Evolutionary conservation across 306 rosid species (phyloP), one percentile per base, ranked within the genome.

Genomic region (Luffa aegyptiaca): DNA sequence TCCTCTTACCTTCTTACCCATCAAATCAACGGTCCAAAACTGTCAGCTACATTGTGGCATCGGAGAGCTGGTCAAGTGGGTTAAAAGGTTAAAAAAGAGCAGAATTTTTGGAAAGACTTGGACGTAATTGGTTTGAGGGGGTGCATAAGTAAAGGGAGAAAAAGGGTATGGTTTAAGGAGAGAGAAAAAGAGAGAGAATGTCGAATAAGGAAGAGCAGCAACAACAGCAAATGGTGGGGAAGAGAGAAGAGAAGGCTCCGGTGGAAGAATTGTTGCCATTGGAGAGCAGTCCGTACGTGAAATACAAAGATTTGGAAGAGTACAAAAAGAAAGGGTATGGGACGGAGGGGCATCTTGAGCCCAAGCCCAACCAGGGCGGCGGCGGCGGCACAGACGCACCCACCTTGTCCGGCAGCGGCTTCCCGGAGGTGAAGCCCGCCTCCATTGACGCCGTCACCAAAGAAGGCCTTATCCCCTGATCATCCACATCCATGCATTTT

Each of bases 311-410:
- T 10, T 79, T 79, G 76, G 82, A 79, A 20, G 82, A 79, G 12
- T 79, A 79, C 66, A 79, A 79, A 53, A 21, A n/a, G 6, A 36
- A 65, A 12, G 75, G 52, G 11, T 79, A 79, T 20, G 82, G 82
- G 20, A 18, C 66, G 12, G 39, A 66, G 72, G 82, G 82, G 4
- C 76, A 79, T 57, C 52, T 79, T 17, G 37, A 65, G 36, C 82
- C 82, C 11, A 79, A 66, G 76, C 65, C 76, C 53, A 51, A 49
- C 12, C 76, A 51, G 16, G 64, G 35, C 18, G 68, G 64, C 21
- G 80, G 80, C 5, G 80, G 80, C 17, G 81, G 64, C 65, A 79
- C 82, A 26, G 82, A 79, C 5, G 82, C 82, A n/a, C 82, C 82
- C 65, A 79, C 82, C 52, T 35, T 79, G 64, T 79, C 82, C 26